Base-by-base conservation (phyloP, 345 rosid species). In the Gossypium herbaceum region DNA sequence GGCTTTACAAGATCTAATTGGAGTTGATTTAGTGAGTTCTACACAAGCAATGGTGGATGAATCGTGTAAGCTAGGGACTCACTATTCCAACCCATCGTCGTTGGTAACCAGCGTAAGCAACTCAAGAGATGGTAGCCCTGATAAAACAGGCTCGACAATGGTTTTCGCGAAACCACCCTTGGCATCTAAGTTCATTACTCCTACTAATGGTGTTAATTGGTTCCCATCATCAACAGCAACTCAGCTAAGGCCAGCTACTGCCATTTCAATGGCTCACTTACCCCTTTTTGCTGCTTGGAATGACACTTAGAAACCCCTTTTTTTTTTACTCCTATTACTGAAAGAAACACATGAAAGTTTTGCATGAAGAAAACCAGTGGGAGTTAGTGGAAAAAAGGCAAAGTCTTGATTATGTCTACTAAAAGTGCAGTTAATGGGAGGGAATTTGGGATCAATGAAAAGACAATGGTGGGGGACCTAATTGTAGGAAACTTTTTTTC, bases 231-330 rank as follows among this genome's bases (percentile, higher is more conserved):
- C 92, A 29, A 81, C 89, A 61, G 47, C 92, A 25, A 41, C 64
- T 12, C 64, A 12, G 68, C 45, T 84, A 22, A 80, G 85, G 83
- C 80, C 88, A 51, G 71, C 82, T 9, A 76, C 84, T 6, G 80
- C 85, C 2, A 76, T 88, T 45, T 73, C 93, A 68, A 76, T 91
- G 83, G 71, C 91, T 67, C 91, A 86, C 75, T 79, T 89, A 74
- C 97, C 94, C 22, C 76, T 91, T 70, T 91, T 91, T 70, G 90
- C 97, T 27, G 85, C 97, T 2, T 88, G 94, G 97, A 87, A 84
- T 54, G 97, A 91, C 19, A 76, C 91, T 72, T 91, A 60, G 66
- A 78, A 63, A 2, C 71, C 39, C 63, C 7, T 39, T 56, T 34
- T 34, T 57, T 34, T 57, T 15, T 39, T 20, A 20, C 19, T 12